These are phyloP conservation scores for Cicer judaicum DNA, from an alignment of 306 rosid species.

Conservation along the genomic window DNA sequence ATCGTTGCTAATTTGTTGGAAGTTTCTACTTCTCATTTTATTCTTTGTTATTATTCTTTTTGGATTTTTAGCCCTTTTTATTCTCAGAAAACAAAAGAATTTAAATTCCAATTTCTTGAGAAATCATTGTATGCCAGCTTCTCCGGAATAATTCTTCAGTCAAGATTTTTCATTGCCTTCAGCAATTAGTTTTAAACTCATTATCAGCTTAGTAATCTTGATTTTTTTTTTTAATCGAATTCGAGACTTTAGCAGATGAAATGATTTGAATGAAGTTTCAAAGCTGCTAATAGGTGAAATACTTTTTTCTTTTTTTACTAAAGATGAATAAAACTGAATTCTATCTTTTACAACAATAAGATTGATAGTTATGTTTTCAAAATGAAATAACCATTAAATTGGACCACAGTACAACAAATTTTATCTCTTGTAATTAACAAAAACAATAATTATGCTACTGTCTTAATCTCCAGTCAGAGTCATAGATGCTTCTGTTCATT, in stretches of 20 bases:
- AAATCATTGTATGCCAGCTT: too few relatives aligned
- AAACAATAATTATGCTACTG: neutral
- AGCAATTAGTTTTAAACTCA: neutral
- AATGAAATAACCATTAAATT: neutral
- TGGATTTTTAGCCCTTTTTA: too few relatives aligned
- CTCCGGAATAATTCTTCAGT: too few relatives aligned
- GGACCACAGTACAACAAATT: neutral
- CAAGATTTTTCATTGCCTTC: too few relatives aligned
- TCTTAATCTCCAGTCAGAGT: neutral
- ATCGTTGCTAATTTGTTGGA: too few relatives aligned
- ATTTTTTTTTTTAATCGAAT: neutral
- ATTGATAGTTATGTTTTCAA: neutral
- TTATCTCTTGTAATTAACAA: neutral
- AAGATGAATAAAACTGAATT: neutral
- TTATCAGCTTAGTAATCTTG: too few relatives aligned
- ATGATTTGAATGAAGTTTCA: neutral
- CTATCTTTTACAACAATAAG: neutral
- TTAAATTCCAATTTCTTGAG: too few relatives aligned
- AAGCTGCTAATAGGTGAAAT: neutral
- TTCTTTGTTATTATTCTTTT: too few relatives aligned
- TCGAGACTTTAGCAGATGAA: neutral
- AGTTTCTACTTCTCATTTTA: too few relatives aligned
- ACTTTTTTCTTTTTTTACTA: too few relatives aligned
- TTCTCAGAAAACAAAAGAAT: too few relatives aligned
- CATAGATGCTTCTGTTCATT: slow-evolving; percentile 7